Evolutionary conservation across 768 basidiomycete genomes (phyloP).

Genomic region (Coprinopsis strossmayeri): DNA sequence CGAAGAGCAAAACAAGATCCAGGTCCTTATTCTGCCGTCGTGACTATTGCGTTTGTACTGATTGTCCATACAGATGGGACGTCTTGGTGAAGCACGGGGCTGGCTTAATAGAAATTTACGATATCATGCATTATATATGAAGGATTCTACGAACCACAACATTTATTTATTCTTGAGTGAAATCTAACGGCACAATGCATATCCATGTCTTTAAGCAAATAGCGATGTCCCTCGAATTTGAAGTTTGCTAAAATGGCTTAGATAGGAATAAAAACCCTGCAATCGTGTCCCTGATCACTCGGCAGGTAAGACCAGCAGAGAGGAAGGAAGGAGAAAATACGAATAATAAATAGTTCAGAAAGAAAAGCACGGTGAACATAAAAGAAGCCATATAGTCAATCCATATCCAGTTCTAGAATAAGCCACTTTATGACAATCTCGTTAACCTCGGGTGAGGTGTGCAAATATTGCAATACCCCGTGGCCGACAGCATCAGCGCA

Average conservation of each 20-base stretch:
- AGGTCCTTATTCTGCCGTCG: constrained; percentile 20
- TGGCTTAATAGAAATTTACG: too few species aligned
- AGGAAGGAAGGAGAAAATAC: background rate
- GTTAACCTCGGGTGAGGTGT: constrained; percentile 22
- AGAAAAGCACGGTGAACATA: background rate
- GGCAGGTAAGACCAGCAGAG: background rate
- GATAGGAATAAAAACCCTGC: background rate
- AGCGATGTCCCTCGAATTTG: too few species aligned
- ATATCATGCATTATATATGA: too few species aligned
- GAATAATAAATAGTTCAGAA: background rate
- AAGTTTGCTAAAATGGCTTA: too few species aligned
- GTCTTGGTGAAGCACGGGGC: constrained; percentile 8
- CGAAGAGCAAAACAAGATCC: constrained; percentile 40
- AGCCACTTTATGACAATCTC: constrained; percentile 42
- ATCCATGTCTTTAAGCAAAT: too few species aligned
- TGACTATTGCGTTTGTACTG: too few species aligned
- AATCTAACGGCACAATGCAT: too few species aligned
- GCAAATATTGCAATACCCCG: constrained; percentile 48
- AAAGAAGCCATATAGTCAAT: constrained; percentile 8
- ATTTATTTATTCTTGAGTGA: too few species aligned
- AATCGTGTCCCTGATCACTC: background rate
- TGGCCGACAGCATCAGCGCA: constrained; percentile 54
- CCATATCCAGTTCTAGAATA: constrained; percentile 28
- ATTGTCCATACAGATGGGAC: background rate
- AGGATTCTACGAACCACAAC: too few species aligned